These are phyloP conservation scores for Metarhizium rileyi DNA, from an alignment of 2,329 filamentous ascomycete species.

Conservation along the genomic window DNA sequence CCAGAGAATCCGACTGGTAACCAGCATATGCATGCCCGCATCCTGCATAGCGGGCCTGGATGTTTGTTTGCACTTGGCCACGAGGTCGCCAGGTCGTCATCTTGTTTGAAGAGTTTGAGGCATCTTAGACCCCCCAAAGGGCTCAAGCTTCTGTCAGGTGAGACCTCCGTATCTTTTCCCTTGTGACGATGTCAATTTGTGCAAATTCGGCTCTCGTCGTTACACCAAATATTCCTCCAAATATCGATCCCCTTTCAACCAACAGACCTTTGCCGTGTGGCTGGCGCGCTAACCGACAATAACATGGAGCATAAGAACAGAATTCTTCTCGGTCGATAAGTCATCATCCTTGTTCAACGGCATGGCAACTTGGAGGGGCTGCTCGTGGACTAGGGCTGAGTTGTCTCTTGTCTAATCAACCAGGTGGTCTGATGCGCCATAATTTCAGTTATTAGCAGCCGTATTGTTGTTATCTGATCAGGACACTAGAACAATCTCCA, in stretches of 20 bases:
- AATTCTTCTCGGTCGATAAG: background rate
- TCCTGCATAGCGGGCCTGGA: too few species aligned
- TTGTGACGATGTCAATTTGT: background rate
- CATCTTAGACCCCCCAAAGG: too few species aligned
- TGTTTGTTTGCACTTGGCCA: too few species aligned
- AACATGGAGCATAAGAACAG: background rate
- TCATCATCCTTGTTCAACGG: background rate
- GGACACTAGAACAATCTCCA: background rate
- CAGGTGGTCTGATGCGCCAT: slow-evolving; percentile 2
- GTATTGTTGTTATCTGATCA: slow-evolving; percentile 7
- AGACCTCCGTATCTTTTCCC: too few species aligned
- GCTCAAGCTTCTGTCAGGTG: too few species aligned
- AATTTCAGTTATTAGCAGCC: background rate
- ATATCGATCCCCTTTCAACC: background rate
- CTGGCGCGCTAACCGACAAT: background rate
- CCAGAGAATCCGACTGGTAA: background rate
- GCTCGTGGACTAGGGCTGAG: background rate
- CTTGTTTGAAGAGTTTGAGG: too few species aligned
- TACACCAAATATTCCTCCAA: background rate
- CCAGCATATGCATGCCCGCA: background rate
- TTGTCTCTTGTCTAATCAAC: slow-evolving; percentile 5
- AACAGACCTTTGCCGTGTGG: slow-evolving; percentile 3
- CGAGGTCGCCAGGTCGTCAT: too few species aligned
- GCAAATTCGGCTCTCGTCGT: background rate
- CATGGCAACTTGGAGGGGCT: background rate